Conservation (phyloP, 306 rosid genomes). For the Hylodesmum podocarpum region DNA sequence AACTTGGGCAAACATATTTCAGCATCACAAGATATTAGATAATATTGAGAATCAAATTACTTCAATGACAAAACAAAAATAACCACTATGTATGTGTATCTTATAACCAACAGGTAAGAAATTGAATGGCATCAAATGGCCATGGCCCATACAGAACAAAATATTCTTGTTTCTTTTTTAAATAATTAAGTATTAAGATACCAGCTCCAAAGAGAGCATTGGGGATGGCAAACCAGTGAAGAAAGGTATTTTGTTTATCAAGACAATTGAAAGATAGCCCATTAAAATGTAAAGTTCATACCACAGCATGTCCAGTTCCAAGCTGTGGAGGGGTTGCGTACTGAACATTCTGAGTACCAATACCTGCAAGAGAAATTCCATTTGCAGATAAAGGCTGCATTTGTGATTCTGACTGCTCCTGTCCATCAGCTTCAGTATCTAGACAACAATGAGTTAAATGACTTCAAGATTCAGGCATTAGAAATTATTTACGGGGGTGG, state of each 20-base stretch:
- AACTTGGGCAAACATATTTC: not conserved
- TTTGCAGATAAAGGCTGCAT: constrained; percentile 54
- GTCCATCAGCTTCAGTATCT: constrained; percentile 76
- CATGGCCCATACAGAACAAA: constrained; percentile 13
- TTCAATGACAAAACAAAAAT: not conserved
- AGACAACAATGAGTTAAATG: constrained; percentile 38
- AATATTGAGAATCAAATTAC: not conserved
- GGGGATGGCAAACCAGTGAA: constrained; percentile 3
- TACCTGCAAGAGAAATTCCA: constrained; percentile 57
- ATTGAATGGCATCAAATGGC: not conserved
- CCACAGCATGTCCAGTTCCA: constrained; percentile 84
- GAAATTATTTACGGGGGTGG: not conserved
- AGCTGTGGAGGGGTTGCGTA: constrained; percentile 65
- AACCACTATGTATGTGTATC: not conserved
- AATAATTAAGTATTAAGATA: not conserved
- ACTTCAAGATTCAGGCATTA: constrained; percentile 28
- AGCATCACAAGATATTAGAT: not conserved
- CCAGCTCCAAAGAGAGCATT: not conserved
- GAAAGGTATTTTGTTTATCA: not conserved
- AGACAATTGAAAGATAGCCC: not conserved
- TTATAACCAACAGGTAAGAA: constrained; percentile 2
- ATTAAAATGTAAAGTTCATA: constrained; percentile 41
- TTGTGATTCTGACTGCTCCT: constrained; percentile 59
- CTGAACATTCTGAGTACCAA: constrained; percentile 53
- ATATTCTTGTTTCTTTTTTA: constrained; percentile 15